These are phyloP conservation scores for Zygosaccharomyces rouxii DNA, from an alignment of 805 yeast genomes.

Conservation along the genomic window DNA sequence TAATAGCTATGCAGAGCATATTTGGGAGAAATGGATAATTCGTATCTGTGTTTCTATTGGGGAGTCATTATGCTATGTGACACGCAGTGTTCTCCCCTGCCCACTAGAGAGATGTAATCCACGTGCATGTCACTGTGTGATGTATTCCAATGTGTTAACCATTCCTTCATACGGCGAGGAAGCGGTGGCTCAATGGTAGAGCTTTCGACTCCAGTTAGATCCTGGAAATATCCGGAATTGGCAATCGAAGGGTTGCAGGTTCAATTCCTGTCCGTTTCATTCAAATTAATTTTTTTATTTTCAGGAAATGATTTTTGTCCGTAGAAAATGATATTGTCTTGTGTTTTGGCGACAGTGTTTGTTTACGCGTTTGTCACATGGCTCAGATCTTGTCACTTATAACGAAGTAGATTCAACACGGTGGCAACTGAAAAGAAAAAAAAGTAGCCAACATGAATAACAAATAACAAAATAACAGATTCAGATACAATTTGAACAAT, in stretches of 20 bases:
- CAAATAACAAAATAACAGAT: conserved; percentile 3
- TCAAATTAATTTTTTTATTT: conserved; percentile 23
- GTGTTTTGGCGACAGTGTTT: not conserved
- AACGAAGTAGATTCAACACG: conserved; percentile 1
- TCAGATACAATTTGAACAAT: not conserved
- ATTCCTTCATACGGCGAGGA: conserved; percentile 22
- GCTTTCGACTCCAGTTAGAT: conserved; percentile 51
- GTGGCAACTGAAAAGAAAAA: conserved; percentile 6
- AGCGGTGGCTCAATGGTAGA: conserved; percentile 61
- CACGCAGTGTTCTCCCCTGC: no score
- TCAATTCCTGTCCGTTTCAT: conserved; percentile 65
- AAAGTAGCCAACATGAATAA: not conserved
- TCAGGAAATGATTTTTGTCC: not conserved
- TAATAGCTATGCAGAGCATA: no score
- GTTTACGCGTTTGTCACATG: not conserved
- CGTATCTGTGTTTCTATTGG: no score
- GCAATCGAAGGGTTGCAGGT: conserved; percentile 63
- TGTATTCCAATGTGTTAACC: no score
- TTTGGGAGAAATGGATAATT: no score
- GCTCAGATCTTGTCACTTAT: not conserved
- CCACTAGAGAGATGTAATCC: no score
- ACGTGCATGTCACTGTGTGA: no score
- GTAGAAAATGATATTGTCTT: not conserved
- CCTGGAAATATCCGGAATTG: conserved; percentile 23
- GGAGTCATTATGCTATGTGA: no score